Evolutionary conservation across 371 early-diverging fungal genomes (phyloP).

Genomic region (Mucor indicus): DNA sequence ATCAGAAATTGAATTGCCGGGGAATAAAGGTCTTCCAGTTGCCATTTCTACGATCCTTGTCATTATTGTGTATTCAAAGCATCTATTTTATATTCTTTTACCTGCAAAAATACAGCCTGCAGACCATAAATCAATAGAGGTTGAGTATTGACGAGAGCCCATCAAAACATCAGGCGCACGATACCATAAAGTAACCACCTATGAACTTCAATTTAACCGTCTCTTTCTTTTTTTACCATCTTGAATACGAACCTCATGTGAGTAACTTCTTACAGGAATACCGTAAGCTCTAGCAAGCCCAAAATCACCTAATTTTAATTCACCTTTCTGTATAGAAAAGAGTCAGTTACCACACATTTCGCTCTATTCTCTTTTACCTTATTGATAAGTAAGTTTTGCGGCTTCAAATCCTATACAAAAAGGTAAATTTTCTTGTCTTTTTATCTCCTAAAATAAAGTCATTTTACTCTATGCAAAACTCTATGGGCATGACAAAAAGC

Average conservation of each 20-base stretch:
- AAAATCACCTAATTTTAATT: constrained; percentile 96
- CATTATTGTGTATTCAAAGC: too few relatives aligned
- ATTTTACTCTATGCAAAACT: constrained; percentile 74
- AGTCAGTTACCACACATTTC: constrained; percentile 40
- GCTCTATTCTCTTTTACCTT: constrained; percentile 35
- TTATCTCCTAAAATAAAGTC: background rate
- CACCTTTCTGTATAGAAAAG: constrained; percentile 65
- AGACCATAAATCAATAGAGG: constrained; percentile 99
- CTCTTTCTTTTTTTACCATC: background rate
- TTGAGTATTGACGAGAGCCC: constrained; percentile 96
- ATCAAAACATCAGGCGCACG: constrained; percentile 99
- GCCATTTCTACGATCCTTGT: constrained; percentile 64
- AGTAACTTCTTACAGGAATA: constrained; percentile 95
- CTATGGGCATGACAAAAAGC: constrained; percentile 77
- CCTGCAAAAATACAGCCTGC: constrained; percentile 97
- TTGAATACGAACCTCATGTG: constrained; percentile 83
- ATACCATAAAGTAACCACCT: constrained; percentile 92
- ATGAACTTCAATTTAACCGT: background rate
- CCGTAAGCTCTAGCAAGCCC: constrained; percentile 97
- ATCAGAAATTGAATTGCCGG: constrained; percentile 88
- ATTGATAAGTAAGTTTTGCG: constrained; percentile 78
- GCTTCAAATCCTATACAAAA: constrained; percentile 76
- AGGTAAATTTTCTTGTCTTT: background rate
- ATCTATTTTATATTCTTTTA: too few relatives aligned
- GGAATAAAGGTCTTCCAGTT: constrained; percentile 93